A percentile compares a stretch with the other conserved stretches of the same genome.
Conservation (phyloP, 2,329 filamentous ascomycete species). For the Cladosporium sp. region DNA sequence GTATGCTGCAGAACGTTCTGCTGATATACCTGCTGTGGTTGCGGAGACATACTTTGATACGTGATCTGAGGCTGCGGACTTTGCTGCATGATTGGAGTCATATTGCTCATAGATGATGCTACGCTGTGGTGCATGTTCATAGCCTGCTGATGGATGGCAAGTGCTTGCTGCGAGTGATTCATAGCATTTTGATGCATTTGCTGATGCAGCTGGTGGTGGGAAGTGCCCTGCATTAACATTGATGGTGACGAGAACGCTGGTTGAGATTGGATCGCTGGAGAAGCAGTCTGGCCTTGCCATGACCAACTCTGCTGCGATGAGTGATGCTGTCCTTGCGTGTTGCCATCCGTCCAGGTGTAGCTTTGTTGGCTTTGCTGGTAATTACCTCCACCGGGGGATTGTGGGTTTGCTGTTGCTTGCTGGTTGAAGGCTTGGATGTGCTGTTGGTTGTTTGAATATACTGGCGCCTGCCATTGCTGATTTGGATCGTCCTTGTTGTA, state of each 20-base stretch:
- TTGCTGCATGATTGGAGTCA: background rate
- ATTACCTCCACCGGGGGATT: background rate
- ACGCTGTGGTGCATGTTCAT: conserved; percentile 6
- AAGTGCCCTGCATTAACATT: background rate
- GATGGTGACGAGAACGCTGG: background rate
- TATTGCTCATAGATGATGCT: background rate
- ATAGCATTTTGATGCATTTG: conserved; percentile 10
- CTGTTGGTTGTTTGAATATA: background rate
- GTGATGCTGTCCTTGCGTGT: background rate
- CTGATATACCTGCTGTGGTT: background rate
- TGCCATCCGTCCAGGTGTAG: conserved; percentile 6
- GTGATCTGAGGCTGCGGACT: background rate
- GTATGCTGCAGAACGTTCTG: background rate
- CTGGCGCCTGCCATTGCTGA: background rate
- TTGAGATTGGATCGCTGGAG: background rate
- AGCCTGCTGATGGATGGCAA: conserved; percentile 6
- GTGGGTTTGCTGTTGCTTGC: background rate
- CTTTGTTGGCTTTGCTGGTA: conserved; percentile 13
- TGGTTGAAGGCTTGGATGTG: background rate
- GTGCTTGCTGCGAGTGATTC: background rate
- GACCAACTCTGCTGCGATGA: conserved; percentile 16
- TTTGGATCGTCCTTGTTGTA: background rate
- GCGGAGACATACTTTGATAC: background rate
- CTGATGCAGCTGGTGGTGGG: conserved; percentile 8
- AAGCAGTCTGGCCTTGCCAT: background rate